Evolutionary conservation across 1,139 yeast species (phyloP), one percentile per base, ranked within the genome.

Genomic region (Saccharomyces hybrid): DNA sequence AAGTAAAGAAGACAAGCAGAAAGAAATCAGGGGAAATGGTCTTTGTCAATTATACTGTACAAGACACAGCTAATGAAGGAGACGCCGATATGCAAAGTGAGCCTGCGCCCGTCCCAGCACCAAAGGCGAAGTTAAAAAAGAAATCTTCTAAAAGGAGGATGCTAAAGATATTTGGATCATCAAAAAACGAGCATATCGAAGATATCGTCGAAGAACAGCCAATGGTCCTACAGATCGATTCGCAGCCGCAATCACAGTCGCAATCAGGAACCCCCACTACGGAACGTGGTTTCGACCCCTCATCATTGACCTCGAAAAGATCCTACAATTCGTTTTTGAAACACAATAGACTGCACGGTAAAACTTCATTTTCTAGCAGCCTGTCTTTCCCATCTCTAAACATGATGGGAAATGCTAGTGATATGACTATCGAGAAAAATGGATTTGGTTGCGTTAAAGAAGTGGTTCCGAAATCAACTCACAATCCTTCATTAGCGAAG

Each of bases 21-120:
- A 64, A 63, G 51, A 64, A 61, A 31, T 31, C 34, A 47, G 65
- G 64, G 11, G 64, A 62, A 47, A 66, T 68, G 69, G 69, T 66
- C 4, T 68, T 68, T 53, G 71, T 68, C 11, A 68, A 68, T 55
- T 68, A 66, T 52, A 66, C 70, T 25, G 70, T 68, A 9, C 69
- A 66, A 49, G 70, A 67, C 16, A 52, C 54, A n/a, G 50, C 54
- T 8, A 56, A 56, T 5, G 51, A 55, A 38, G 53, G 52, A 5
- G 51, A 53, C 14, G 41, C 51, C 13, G 49, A 46, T 14, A 28
- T 9, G 53, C 34, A 31, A 20, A 28, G 29, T 26, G 25, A 14
- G 28, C 14, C 42, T 8, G 49, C 49, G 29, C 27, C 49, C 4
- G 25, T 48, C 34, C 55, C 58, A 25, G 47, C 54, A 16, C 8